Conservation (phyloP, 345 rosid genomes). For the Hibiscus syriacus region DNA sequence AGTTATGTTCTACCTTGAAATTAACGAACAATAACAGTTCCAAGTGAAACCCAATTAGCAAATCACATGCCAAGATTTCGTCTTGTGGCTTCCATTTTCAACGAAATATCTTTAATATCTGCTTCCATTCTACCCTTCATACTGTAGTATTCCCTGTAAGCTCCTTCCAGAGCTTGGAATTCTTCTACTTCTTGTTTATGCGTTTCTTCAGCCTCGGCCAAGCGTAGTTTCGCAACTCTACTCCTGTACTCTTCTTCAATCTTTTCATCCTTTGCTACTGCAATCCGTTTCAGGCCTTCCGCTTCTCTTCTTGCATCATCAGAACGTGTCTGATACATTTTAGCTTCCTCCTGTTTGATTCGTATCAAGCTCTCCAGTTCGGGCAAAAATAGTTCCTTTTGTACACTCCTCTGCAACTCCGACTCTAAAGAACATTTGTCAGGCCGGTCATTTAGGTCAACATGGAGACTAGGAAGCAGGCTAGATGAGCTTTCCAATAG, state of each 20-base stretch:
- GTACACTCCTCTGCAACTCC: constrained; percentile 32
- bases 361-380: constrained; percentile 83
- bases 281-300: constrained; percentile 76
- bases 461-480: constrained; percentile 35
- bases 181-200: constrained; percentile 62
- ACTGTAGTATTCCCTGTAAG: constrained; percentile 46
- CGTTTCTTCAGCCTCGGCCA: constrained; percentile 51
- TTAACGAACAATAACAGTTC: constrained; percentile 10
- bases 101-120: constrained; percentile 69
- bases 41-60: neutral
- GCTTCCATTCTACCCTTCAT: constrained; percentile 92
- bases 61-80: constrained; percentile 51
- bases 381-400: constrained; percentile 56
- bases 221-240: too few relatives aligned
- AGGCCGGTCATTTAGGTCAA: constrained; percentile 25
- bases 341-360: constrained; percentile 88
- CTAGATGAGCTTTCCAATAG: constrained; percentile 48
- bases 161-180: constrained; percentile 69
- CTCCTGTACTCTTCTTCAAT: too few relatives aligned
- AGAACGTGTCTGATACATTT: too few relatives aligned
- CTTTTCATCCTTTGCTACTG: constrained; percentile 61
- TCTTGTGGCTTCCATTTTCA: too few relatives aligned
- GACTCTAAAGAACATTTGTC: constrained; percentile 40
- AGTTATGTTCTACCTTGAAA: neutral
- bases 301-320: constrained; percentile 90